Evolutionary conservation across 2,329 filamentous ascomycete species (phyloP).

Genomic region (Colletotrichum phormii): DNA sequence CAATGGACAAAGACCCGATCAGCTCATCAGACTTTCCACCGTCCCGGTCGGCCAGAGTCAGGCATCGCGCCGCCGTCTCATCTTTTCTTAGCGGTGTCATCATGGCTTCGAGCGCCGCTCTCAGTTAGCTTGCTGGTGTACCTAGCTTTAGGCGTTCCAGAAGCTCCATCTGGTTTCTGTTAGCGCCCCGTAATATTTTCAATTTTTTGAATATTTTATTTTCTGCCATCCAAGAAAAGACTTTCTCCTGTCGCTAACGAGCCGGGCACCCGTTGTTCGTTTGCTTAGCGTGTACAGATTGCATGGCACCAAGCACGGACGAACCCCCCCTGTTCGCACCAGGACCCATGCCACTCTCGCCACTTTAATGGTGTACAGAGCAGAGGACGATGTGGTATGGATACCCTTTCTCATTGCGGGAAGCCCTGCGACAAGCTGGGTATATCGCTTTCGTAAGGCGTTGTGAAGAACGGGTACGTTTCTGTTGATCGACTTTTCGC

Average conservation of each 20-base stretch:
- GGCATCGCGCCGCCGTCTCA: conserved; percentile 28
- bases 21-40: background rate
- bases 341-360: background rate
- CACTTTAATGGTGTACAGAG: conserved; percentile 8
- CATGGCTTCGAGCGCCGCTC: conserved; percentile 12
- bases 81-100: conserved; percentile 19
- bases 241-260: conserved; percentile 4
- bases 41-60: background rate
- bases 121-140: conserved; percentile 13
- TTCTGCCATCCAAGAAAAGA: background rate
- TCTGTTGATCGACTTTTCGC: background rate
- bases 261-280: conserved; percentile 14
- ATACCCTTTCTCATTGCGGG: conserved; percentile 1
- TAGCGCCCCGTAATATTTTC: conserved; percentile 1
- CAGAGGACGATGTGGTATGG: no score
- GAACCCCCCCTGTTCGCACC: conserved; percentile 24
- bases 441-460: background rate
- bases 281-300: conserved; percentile 8
- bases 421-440: conserved; percentile 15
- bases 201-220: background rate
- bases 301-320: conserved; percentile 4
- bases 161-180: conserved; percentile 8
- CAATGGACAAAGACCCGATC: background rate
- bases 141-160: conserved; percentile 2
- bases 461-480: background rate